Base-by-base conservation (phyloP, 2,329 filamentous ascomycete species). In the Sporothrix pallida region DNA sequence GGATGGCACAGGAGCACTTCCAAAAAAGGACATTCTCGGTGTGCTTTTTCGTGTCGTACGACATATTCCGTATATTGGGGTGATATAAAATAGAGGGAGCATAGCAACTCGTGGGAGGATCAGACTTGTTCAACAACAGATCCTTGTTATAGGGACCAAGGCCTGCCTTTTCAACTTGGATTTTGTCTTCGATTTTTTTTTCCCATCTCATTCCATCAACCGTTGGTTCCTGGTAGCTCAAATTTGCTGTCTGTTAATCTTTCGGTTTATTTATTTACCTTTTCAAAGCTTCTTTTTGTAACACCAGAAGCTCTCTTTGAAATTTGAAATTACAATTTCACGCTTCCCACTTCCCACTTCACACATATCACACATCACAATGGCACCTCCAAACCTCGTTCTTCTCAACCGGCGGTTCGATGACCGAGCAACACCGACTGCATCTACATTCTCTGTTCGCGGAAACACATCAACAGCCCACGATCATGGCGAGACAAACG, bases 351-450 rank as follows among this genome's bases (percentile, higher is more conserved):
- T 3, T 12, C 31, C 31, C 4, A 63, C 3, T 9, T 44, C 31
- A 10, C 5, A 13, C 48, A 56, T 2, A 2, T 17, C 48, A 44
- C 67, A 26, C 2, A 42, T 26, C 20, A 48, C 54, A 1, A 62
- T 62, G 69, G 48, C 26, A n/a, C 46, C 48, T 8, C 31, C 46
- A 9, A 48, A n/a, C 31, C 46, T 72, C 17, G 48, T 72, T 23
- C 46, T 72, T 20, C 37, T 58, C 42, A 50, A 50, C 50, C 60
- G 46, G 17, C 58, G 48, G 2, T 68, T 67, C 15, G 52, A 50
- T 7, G 63, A 52, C 6, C n/a, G 46, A 42, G 31, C 31, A 42
- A 54, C 70, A n/a, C 46, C 58, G 60, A 65, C 58, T 9, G 70
- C 70, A 62, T 44, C 31, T 4, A 23, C 67, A 1, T 56, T 26